Evolutionary conservation across 2,329 filamentous ascomycete genomes (phyloP).

Genomic region (Colletotrichum sp.): DNA sequence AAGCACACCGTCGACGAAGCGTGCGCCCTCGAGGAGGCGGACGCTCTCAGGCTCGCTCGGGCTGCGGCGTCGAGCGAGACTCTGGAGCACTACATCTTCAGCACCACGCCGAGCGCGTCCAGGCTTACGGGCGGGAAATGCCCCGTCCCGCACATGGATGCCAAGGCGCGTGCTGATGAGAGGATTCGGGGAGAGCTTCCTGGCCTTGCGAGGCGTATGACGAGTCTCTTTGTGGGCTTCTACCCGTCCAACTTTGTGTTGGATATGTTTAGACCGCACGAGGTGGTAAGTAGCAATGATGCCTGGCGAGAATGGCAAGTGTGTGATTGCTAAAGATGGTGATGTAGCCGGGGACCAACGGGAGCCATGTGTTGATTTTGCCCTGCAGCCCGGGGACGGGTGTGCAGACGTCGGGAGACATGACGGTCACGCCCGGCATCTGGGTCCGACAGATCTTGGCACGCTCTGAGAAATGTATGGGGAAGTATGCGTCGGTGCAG

Average conservation of each 20-base stretch:
- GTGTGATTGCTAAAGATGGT: neutral
- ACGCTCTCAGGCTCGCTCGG: neutral
- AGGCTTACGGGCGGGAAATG: neutral
- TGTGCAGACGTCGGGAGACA: neutral
- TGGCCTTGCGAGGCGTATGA: neutral
- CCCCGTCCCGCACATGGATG: neutral
- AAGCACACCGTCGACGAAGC: neutral
- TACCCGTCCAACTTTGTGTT: neutral
- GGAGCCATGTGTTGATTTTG: neutral
- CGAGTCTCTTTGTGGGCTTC: neutral
- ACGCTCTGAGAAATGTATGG: fast-evolving
- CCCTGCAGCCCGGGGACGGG: neutral
- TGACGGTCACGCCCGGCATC: neutral
- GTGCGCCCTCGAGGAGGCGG: neutral
- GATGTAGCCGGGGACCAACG: neutral
- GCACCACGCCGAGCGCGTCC: neutral
- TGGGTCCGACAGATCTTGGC: neutral
- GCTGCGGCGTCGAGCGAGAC: neutral
- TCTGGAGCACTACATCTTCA: neutral
- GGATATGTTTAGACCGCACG: neutral
- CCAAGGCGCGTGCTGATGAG: neutral
- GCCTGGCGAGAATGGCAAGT: fast-evolving
- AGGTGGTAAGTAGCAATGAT: neutral
- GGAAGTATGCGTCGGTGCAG: neutral
- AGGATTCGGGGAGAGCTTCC: neutral